These are phyloP conservation scores for Ceratorhiza oryzae-sativae DNA, from an alignment of 1,284 basidiomycete genomes.

Conservation along the genomic window DNA sequence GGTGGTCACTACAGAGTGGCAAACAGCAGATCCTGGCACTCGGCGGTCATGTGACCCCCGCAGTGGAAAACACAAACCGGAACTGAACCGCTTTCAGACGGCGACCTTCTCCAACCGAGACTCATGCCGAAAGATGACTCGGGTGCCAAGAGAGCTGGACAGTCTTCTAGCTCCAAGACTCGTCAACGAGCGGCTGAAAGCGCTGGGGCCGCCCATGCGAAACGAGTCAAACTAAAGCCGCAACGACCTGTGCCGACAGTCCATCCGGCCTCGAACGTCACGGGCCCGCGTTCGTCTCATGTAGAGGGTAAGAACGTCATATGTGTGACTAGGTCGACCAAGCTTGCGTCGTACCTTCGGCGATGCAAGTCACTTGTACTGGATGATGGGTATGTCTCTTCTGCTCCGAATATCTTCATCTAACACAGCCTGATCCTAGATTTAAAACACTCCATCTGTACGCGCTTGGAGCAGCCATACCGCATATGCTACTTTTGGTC, in stretches of 20 bases:
- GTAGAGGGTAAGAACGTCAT: constrained; percentile 79
- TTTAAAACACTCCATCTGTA: constrained; percentile 78
- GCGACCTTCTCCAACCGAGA: no score
- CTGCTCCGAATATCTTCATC: background rate
- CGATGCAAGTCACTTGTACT: constrained; percentile 79
- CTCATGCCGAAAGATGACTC: constrained; percentile 7
- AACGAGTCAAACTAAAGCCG: constrained; percentile 67
- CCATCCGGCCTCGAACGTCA: constrained; percentile 73
- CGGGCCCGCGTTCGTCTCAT: constrained; percentile 78
- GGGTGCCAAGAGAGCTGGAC: background rate
- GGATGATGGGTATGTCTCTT: constrained; percentile 70
- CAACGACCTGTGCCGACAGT: constrained; percentile 78
- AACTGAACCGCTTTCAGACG: constrained; percentile 1
- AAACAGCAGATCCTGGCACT: constrained; percentile 2
- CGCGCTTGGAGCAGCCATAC: constrained; percentile 88
- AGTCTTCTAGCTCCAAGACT: background rate
- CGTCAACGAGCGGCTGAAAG: background rate
- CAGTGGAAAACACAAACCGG: background rate
- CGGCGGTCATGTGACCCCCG: constrained; percentile 21
- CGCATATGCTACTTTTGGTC: constrained; percentile 74
- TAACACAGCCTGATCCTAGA: constrained; percentile 52
- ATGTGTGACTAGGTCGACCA: constrained; percentile 80
- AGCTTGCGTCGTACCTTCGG: constrained; percentile 75
- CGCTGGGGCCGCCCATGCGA: background rate
- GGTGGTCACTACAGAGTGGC: constrained; percentile 10